These are phyloP conservation scores for Xylariaceae sp. DNA, from an alignment of 2,329 filamentous ascomycete genomes.

Conservation along the genomic window DNA sequence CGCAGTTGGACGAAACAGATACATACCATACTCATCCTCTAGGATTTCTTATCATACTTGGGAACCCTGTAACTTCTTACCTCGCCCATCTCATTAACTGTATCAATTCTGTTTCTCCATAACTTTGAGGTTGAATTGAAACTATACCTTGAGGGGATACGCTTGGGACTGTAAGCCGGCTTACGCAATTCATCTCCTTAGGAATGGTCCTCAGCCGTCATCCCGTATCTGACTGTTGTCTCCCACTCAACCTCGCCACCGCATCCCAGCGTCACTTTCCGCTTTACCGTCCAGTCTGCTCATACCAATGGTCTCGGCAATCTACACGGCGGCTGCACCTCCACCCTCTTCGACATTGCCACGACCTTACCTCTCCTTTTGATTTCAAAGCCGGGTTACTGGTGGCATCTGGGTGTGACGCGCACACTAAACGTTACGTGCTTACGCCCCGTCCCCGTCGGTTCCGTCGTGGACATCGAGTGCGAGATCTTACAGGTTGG, in stretches of 20 bases:
- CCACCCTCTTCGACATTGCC: conserved; percentile 64
- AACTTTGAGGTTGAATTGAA: too few species aligned
- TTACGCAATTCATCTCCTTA: conserved; percentile 16
- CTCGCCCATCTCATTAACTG: too few species aligned
- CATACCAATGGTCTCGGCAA: conserved; percentile 52
- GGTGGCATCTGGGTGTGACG: conserved; percentile 59
- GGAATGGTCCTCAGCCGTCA: conserved; percentile 42
- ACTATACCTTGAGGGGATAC: too few species aligned
- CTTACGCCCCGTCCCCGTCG: conserved; percentile 55
- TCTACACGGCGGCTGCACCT: conserved; percentile 59
- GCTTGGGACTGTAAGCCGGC: too few species aligned
- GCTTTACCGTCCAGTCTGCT: conserved; percentile 42
- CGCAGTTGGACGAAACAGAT: too few species aligned
- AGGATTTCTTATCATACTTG: too few species aligned
- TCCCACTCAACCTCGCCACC: conserved; percentile 30
- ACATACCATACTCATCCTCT: too few species aligned
- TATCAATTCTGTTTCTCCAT: too few species aligned
- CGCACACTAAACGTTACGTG: conserved; percentile 65
- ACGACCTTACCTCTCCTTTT: conserved; percentile 57
- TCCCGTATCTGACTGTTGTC: conserved; percentile 37
- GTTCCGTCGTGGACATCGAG: conserved; percentile 38
- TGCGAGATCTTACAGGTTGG: conserved; percentile 45
- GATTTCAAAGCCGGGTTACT: conserved; percentile 55
- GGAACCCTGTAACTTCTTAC: too few species aligned
- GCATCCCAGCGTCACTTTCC: conserved; percentile 39